Percentiles rank a stretch among this genome's conserved stretches.
phyloP scores from a whole-genome alignment of 441 rosid species.

The Gossypium lobatum region DNA sequence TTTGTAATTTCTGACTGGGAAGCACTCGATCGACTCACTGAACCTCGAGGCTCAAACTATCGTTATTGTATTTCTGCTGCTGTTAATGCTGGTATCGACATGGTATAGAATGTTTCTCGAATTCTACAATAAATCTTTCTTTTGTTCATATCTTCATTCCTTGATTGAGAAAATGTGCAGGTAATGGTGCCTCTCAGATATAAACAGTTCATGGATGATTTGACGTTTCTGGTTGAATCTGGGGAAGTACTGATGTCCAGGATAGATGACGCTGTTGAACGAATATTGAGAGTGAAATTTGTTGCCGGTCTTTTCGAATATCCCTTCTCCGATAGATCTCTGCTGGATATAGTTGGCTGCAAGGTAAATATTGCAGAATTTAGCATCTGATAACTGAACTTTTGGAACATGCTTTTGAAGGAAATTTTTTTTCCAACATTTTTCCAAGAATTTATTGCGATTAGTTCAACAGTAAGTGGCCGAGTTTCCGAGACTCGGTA shows the following conservation, averaged over 20 bases:
- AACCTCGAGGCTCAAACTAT: conserved; percentile 64
- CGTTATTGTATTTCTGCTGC: conserved; percentile 48
- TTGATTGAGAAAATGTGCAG: conserved; percentile 31
- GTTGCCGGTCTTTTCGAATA: conserved; percentile 72
- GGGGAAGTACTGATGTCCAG: conserved; percentile 65
- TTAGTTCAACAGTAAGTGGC: background rate
- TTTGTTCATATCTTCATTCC: background rate
- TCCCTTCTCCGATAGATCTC: conserved; percentile 67
- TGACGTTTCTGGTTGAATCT: conserved; percentile 50
- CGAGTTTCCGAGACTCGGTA: background rate
- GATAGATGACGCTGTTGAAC: conserved; percentile 78
- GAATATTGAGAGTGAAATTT: conserved; percentile 85
- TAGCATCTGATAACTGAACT: background rate
- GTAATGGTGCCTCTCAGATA: conserved; percentile 68
- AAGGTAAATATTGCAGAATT: conserved; percentile 36
- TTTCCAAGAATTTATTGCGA: background rate
- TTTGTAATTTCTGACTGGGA: conserved; percentile 85
- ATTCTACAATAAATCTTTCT: background rate
- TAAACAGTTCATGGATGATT: conserved; percentile 43
- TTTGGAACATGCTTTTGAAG: background rate
- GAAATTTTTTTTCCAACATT: background rate
- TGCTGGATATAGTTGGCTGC: conserved; percentile 67
- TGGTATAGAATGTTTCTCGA: conserved; percentile 36
- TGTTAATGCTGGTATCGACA: conserved; percentile 85
- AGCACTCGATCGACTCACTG: conserved; percentile 59